Evolutionary conservation across 78 protist species (phyloP), one percentile per base, ranked within the genome.

Genomic region (Dictyostelium brefeldianum): DNA sequence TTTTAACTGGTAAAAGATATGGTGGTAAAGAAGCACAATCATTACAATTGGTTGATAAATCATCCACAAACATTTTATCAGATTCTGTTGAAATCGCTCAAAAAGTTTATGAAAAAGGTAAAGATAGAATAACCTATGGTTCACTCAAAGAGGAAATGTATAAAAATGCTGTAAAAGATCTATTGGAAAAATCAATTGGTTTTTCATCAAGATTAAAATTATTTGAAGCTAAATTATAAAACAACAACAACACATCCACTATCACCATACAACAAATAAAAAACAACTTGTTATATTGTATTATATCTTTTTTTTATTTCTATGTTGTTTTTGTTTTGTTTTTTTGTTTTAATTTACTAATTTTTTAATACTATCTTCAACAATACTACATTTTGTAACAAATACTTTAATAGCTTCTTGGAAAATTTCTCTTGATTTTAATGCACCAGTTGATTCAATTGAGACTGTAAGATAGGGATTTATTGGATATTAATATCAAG

Each of bases 371-470:
- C 78, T 47, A 12, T 74, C 70, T 64, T 87, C 93, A 51, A 90
- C 79, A 48, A 69, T 74, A 74, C 57, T 67, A 70, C 95, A 92
- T 31, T 92, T 92, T 25, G 70, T 81, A 65, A 92, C 74, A 25
- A 92, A 84, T 20, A 92, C 78, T 65, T 83, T 73, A 41, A 92
- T 20, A 20, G 95, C 95, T 46, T 92, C 91, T 71, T 80, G 81
- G 48, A 92, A 92, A 29, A 92, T 64, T 67, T 64, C 67, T 69
- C 80, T 81, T 41, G 95, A 82, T 57, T 20, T 62, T 41, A 92
- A 51, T 17, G 85, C 81, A 46, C 95, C 95, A 29, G 84, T 59
- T 67, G 95, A 83, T 74, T 92, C 95, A 29, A 92, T 92, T 64
- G 95, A 92, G 80, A 83, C 95, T 80, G 22, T 59, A 69, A 2